Evolutionary conservation across 164 flowering plant genomes (phyloP), one percentile per base, ranked within the genome.

Genomic region (Vitis rupestris): DNA sequence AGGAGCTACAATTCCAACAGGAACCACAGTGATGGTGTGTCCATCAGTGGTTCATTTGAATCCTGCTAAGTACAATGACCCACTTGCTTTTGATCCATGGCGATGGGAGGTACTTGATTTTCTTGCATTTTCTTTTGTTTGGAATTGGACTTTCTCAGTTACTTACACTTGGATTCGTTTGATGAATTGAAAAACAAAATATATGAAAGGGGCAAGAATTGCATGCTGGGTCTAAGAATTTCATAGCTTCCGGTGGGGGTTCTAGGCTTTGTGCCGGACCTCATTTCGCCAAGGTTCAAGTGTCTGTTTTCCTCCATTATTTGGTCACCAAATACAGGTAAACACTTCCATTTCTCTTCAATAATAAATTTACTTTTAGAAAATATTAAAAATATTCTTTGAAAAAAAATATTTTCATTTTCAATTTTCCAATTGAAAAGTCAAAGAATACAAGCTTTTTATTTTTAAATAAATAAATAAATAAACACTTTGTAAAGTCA

Each of bases 21-120:
- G 65, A 5, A 60, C 66, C 66, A 11, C 27, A 10, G 53, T 70
- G 31, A 61, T 70, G 66, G 66, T 70, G 13, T 70, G 60, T 62
- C 72, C 66, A 19, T 56, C 52, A 7, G 53, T 54, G 14, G 16
- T 47, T 6, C 72, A 62, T 27, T 69, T 61, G 59, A 69, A 69
- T 53, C 65, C 72, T 51, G 30, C 29, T 30, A 52, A 15, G 30
- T 69, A 53, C 27, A 17, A 70, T 8, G 61, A 70, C 17, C 72
- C 72, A 9, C 52, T 70, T 44, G 65, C 59, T 8, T 70, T 70
- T 66, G 53, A 70, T 62, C 72, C 66, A 37, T 52, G 66, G 60
- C 44, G 54, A 54, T 70, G 66, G 72, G 53, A 61, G 66, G 53
- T 70, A 19, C 10, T 9, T 44, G 19, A 31, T 37, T 4, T 17